Percentiles rank a stretch among this genome's conserved stretches.
phyloP scores from a whole-genome alignment of 306 rosid genomes.

The Inga laurina region DNA sequence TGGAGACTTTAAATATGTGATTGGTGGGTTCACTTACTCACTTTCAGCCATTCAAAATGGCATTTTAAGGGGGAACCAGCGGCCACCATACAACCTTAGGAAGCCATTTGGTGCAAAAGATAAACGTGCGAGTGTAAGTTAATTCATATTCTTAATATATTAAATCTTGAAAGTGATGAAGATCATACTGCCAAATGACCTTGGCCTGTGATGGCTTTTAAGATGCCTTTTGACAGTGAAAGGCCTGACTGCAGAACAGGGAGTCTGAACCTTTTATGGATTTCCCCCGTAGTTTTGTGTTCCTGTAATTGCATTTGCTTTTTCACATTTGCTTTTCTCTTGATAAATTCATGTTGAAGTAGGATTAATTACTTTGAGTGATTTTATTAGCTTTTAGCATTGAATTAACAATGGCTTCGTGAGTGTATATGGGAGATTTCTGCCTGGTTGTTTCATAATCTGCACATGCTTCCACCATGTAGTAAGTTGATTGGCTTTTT shows the following conservation, averaged over 20 bases:
- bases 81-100: slow-evolving; percentile 74
- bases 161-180: slow-evolving; percentile 8
- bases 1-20: slow-evolving; percentile 70
- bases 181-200: background rate
- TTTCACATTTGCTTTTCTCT: background rate
- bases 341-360: background rate
- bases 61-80: slow-evolving; percentile 77
- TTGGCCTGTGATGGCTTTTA: background rate
- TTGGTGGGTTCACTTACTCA: slow-evolving; percentile 73
- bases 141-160: background rate
- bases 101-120: slow-evolving; percentile 79
- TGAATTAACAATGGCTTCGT: background rate
- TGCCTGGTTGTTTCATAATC: background rate
- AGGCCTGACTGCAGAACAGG: background rate
- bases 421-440: background rate
- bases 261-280: background rate
- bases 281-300: background rate
- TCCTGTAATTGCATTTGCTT: background rate
- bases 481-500: background rate
- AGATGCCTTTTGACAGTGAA: background rate
- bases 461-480: background rate
- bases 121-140: slow-evolving; percentile 57
- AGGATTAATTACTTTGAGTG: background rate
- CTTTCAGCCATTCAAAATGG: slow-evolving; percentile 84
- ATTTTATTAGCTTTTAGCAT: background rate